Base-by-base conservation (phyloP, 768 basidiomycete species). In the Hericium alpestre region DNA sequence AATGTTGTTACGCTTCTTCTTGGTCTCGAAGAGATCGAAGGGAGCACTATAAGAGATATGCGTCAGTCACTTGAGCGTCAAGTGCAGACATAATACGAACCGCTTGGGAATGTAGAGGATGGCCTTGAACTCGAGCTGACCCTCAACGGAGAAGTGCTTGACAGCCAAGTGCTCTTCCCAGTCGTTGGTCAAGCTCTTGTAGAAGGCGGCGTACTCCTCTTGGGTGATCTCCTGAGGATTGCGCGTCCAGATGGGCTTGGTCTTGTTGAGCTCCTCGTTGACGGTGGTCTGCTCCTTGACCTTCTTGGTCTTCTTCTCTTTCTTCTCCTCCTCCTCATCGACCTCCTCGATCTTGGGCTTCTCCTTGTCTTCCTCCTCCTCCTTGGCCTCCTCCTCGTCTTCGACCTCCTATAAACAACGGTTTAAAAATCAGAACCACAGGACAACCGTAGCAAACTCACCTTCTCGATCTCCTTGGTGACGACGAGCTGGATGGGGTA, bases 1-100 rank as follows among this genome's bases (percentile, higher is more conserved):
- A 83, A 99, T 98, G 88, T 98, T 98, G 83, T 97, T 97, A 68
- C 95, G 91, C 84, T 98, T 98, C 90, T 98, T 98, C 88, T 99
- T 98, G 59, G 90, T 90, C 79, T 99, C 96, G 77, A 99, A 99
- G 71, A 99, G 87, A 69, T 99, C 96, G 74, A 98, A 98, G 54
- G 96, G 96, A 47, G 95, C 96, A 59, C 93, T 93, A 54, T 25
- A 32, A 22, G 18, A 47, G 20, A 54, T 6, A 16, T 40, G 10
- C 38, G 57, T 61, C 38, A 61, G 55, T 50, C 56, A 60, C 13
- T 64, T 55, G 4, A 51, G 8, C 23, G 58, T 27, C 32, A 16
- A 32, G 12, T 16, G 8, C 10, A 27, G 37, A 23, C 15, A 18
- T 20, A 12, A 0, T 37, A 55, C 83, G 56, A 68, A 90, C 90